Evolutionary conservation across 176 grass and related monocot species (phyloP).

Genomic region (Carex littledalei): DNA sequence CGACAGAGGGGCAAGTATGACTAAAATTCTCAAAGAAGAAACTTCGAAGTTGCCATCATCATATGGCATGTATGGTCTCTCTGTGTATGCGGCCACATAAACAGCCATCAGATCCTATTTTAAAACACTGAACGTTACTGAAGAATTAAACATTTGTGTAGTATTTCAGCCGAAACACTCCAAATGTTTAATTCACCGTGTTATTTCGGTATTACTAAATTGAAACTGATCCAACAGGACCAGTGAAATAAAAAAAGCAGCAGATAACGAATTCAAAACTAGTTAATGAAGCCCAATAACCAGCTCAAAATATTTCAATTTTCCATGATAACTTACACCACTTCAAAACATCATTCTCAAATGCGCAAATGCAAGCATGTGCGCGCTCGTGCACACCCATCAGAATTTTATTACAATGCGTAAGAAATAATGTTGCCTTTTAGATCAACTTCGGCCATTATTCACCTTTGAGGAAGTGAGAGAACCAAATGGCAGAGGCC

Average conservation of each 20-base stretch:
- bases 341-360: background rate
- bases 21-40: too few species aligned
- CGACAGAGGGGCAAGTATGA: too few species aligned
- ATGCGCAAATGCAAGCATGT: background rate
- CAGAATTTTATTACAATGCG: background rate
- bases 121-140: too few species aligned
- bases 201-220: background rate
- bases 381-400: background rate
- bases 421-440: background rate
- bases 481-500: constrained; percentile 60
- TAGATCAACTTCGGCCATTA: background rate
- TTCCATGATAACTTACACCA: background rate
- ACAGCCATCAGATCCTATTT: too few species aligned
- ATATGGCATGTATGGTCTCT: too few species aligned
- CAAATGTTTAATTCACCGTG: background rate
- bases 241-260: background rate
- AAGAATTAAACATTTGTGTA: too few species aligned
- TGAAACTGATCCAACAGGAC: background rate
- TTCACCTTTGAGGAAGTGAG: constrained; percentile 44
- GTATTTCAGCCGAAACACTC: background rate
- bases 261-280: background rate
- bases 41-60: too few species aligned
- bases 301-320: background rate
- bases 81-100: too few species aligned
- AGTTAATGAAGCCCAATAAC: background rate